These are phyloP conservation scores for Physaria fendleri DNA, from an alignment of 345 rosid species.

Conservation along the genomic window DNA sequence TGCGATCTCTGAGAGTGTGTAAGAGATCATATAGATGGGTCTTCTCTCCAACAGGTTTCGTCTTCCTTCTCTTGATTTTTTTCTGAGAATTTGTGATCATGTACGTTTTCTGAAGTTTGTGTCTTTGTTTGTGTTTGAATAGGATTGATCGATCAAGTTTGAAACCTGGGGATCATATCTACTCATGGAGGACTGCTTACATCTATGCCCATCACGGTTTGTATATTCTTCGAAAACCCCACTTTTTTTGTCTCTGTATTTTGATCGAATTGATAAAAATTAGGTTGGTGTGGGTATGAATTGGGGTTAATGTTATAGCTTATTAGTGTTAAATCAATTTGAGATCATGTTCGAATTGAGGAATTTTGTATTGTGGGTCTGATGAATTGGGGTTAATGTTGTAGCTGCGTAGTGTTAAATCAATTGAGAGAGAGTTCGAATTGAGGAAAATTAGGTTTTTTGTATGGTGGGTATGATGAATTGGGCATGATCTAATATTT, in stretches of 20 bases:
- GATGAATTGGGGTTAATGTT: constrained; percentile 4
- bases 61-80: background rate
- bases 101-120: background rate
- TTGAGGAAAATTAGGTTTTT: background rate
- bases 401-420: too few relatives aligned
- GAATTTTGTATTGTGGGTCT: background rate
- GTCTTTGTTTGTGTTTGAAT: background rate
- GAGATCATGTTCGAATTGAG: background rate
- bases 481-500: background rate
- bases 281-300: background rate
- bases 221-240: background rate
- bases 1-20: too few relatives aligned
- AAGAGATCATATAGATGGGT: constrained; percentile 47
- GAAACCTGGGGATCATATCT: constrained; percentile 87
- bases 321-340: background rate
- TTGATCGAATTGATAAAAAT: background rate
- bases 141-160: constrained; percentile 51
- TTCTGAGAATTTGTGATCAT: background rate
- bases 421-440: background rate
- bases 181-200: constrained; percentile 90
- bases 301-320: too few relatives aligned
- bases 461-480: background rate
- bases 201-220: constrained; percentile 87
- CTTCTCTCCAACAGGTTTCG: constrained; percentile 81
- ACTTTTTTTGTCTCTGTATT: background rate